Conservation (phyloP, 2,329 filamentous ascomycete species). For the Berkeleyomyces basicola region DNA sequence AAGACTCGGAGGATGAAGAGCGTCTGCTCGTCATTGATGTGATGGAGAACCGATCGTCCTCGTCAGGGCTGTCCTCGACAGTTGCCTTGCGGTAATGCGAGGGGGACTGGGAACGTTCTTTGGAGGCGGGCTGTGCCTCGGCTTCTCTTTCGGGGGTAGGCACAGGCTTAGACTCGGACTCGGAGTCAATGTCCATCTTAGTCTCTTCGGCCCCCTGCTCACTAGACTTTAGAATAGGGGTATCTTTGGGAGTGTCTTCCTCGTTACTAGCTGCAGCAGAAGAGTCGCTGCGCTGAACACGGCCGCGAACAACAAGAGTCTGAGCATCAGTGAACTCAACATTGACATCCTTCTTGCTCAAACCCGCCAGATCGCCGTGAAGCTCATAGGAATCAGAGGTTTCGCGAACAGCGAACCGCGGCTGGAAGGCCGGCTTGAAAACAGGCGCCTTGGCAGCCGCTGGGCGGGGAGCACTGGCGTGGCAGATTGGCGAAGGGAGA, state of each 20-base stretch:
- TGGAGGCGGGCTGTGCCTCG: conserved; percentile 19
- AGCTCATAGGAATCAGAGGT: conserved; percentile 46
- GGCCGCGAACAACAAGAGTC: conserved; percentile 45
- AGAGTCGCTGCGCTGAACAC: not conserved
- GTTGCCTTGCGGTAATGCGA: conserved; percentile 36
- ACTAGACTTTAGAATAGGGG: not conserved
- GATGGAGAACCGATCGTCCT: conserved; percentile 13
- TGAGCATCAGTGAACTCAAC: conserved; percentile 54
- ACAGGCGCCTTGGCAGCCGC: not conserved
- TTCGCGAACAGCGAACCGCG: conserved; percentile 47
- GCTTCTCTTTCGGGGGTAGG: conserved; percentile 24
- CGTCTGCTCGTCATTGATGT: conserved; percentile 1
- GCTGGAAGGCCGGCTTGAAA: conserved; percentile 7
- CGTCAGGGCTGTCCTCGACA: conserved; percentile 43
- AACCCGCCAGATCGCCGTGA: conserved; percentile 52
- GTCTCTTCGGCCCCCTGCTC: not conserved
- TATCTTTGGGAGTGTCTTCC: not conserved
- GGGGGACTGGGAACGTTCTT: not conserved
- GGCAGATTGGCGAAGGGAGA: not conserved
- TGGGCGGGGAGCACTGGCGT: not conserved
- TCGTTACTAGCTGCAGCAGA: not conserved
- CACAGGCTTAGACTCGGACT: not conserved
- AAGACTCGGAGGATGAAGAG: conserved; percentile 12
- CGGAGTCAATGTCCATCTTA: not conserved
- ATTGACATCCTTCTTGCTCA: conserved; percentile 47